phyloP scores from a whole-genome alignment of 225 moss, liverwort and hornwort species.

The Pleurozium schreberi region DNA sequence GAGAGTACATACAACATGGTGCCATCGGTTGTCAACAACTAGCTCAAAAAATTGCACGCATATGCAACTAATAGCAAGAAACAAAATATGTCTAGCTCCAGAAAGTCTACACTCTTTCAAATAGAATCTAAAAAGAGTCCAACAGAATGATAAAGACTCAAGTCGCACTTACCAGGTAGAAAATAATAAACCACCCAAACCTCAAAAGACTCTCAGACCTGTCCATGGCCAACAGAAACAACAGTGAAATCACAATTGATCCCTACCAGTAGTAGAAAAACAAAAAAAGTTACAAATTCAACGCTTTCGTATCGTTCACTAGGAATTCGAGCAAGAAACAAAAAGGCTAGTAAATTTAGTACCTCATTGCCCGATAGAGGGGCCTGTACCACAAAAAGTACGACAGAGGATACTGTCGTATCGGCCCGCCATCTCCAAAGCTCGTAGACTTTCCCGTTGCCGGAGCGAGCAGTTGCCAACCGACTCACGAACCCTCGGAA shows the following conservation, averaged over 20 bases:
- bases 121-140: not conserved
- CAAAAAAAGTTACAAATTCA: not conserved
- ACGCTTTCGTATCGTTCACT: not conserved
- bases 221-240: conserved; percentile 9
- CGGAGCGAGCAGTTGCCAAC: not conserved
- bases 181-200: conserved; percentile 95
- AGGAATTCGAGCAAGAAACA: not conserved
- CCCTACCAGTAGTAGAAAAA: not conserved
- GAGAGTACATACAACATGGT: not conserved
- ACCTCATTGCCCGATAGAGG: conserved; percentile 95
- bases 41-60: not conserved
- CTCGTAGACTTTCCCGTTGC: not conserved
- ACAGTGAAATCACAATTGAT: not conserved
- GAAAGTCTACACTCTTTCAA: not conserved
- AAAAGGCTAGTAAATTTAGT: not conserved
- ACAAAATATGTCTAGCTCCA: not conserved
- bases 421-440: conserved; percentile 67
- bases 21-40: not conserved
- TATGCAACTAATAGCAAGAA: not conserved
- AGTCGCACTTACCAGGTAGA: conserved; percentile 59
- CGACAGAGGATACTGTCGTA: conserved; percentile 63
- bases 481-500: not conserved
- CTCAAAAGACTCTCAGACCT: conserved; percentile 88
- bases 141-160: not conserved
- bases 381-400: conserved; percentile 98